Evolutionary conservation across 2,329 filamentous ascomycete species (phyloP), one percentile per base, ranked within the genome.

Genomic region (Talaromyces funiculosus): DNA sequence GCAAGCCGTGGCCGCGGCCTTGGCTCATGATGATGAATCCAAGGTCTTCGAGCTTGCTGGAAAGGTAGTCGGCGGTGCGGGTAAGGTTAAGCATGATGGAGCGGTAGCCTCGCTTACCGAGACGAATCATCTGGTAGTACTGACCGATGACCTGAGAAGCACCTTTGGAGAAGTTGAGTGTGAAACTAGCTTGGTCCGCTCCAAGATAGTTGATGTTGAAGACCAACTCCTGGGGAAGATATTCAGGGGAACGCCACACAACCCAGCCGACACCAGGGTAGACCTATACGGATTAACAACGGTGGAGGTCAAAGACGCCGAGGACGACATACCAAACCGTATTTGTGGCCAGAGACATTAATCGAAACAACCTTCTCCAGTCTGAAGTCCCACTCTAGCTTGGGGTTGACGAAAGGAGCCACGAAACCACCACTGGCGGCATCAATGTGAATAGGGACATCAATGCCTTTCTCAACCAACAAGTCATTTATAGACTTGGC

Each of bases 121-220:
- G 86, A 31, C 93, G 90, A 73, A 97, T 96, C 71, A 97, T 84
- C 78, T 97, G 92, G 80, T 97, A 97, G 80, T 97, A 97, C 77
- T 97, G 93, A 29, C 90, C 93, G 64, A 97, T 96, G 70, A 97
- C 90, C 72, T 97, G 92, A 5, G 89, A 91, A 12, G 93, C 93
- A 61, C 92, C 92, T 75, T 96, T 96, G 72, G 90, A 95, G 81
- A 97, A 97, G 82, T 97, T 97, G 62, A 97, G 86, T 0, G 93
- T 97, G 79, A 97, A 97, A 3, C 91, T 96, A 2, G 92, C 89
- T 74, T 97, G 93, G 72, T 97, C 91, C 10, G 93, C 92, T 54
- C 93, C 93, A 5, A 97, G 88, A 78, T 97, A 97, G 83, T 97
- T 97, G 84, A 97, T 97, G 82, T 96, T 97, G 85, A 97, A 97